Percentiles rank a stretch among this genome's conserved stretches.
Evolutionary conservation across 1,284 basidiomycete species (phyloP).

Genomic region (Marasmius oreades): DNA sequence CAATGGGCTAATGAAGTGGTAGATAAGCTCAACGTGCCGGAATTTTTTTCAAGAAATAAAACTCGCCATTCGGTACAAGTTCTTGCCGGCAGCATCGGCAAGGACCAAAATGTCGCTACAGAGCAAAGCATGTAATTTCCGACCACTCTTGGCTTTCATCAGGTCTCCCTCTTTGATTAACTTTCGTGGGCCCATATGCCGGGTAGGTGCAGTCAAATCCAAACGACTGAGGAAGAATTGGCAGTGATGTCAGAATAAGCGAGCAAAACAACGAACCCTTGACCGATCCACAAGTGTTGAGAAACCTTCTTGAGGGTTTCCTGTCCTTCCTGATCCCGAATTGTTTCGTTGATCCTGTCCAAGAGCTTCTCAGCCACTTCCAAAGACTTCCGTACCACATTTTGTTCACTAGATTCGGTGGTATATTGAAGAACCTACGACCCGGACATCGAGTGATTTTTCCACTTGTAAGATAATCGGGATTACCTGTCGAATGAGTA

Average conservation of each 20-base stretch:
- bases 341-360: slow-evolving; percentile 83
- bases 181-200: slow-evolving; percentile 70
- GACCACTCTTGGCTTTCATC: slow-evolving; percentile 80
- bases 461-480: not conserved
- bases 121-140: slow-evolving; percentile 73
- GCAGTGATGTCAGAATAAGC: not conserved
- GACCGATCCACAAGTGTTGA: slow-evolving; percentile 81
- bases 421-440: slow-evolving; percentile 81
- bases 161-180: slow-evolving; percentile 80
- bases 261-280: slow-evolving; percentile 55
- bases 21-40: not conserved
- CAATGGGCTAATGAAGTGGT: slow-evolving; percentile 51
- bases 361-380: slow-evolving; percentile 72
- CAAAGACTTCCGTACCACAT: slow-evolving; percentile 53
- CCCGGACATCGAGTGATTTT: not conserved
- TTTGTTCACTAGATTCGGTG: slow-evolving; percentile 55
- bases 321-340: slow-evolving; percentile 79
- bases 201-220: slow-evolving; percentile 87
- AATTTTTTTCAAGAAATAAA: not conserved
- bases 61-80: slow-evolving; percentile 80
- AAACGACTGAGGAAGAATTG: slow-evolving; percentile 52
- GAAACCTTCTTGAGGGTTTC: slow-evolving; percentile 74
- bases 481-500: slow-evolving; percentile 76
- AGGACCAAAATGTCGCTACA: slow-evolving; percentile 82
- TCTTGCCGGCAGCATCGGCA: slow-evolving; percentile 63